Base-by-base conservation (phyloP, 108 stramenopile genomes). In the Skeletonema tropicum region DNA sequence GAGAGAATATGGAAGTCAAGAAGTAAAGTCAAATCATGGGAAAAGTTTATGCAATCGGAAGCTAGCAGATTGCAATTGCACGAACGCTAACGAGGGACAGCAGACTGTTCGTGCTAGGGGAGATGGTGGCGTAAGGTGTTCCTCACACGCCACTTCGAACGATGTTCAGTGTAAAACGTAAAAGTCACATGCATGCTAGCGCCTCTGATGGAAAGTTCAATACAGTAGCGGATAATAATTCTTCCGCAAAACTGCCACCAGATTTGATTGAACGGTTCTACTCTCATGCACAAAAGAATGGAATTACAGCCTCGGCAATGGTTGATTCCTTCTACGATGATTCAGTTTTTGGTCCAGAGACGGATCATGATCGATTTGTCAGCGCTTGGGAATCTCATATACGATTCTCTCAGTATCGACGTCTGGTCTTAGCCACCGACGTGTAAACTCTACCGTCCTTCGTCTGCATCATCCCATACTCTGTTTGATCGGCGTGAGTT, bases 361-460 rank as follows among this genome's bases (percentile, higher is more conserved):
- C 90, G 0, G 93, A 91, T 55, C 89, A 89, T 39, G 88, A 91
- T 71, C 83, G 83, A 45, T 94, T 94, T 87, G 86, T 77, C 60
- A 66, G 76, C 21, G 71, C 74, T 7, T 94, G 87, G 87, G 80
- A 85, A 25, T 64, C 69, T 19, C 63, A 68, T 8, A 89, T 91
- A 68, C 69, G 68, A n/a, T 31, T 71, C 21, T 68, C 90, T 2
- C 68, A 68, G 38, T 94, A 92, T 65, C 64, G 71, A 15, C 65
- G 75, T 17, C 64, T 91, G 7, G 87, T 94, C 6, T 64, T 94
- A 17, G n/a, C 93, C 90, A 3, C 90, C 93, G 5, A 82, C 81
- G 25, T 92, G 93, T 73, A 86, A 90, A 77, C 73, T 89, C 25
- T 81, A 90, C 3, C 86, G 85, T 52, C 75, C 80, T 25, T 66